Evolutionary conservation across 805 yeast genomes (phyloP).

Genomic region (Monosporozyma yasuniensis): DNA sequence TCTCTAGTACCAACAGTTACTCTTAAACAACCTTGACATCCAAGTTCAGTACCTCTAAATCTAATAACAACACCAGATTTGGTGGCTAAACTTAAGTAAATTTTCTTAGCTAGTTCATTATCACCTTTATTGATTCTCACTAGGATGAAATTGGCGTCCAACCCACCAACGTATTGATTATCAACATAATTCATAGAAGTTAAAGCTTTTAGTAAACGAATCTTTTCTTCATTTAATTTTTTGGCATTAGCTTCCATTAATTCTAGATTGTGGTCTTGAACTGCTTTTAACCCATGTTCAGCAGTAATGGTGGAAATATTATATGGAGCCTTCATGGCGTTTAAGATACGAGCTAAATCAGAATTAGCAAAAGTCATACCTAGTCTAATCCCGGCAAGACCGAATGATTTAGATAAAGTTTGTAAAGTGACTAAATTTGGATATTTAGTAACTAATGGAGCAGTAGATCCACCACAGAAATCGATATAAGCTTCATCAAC

Average conservation of each 20-base stretch:
- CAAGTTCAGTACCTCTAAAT: slow-evolving; percentile 82
- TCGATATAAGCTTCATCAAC: slow-evolving; percentile 96
- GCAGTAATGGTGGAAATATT: slow-evolving; percentile 80
- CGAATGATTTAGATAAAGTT: slow-evolving; percentile 90
- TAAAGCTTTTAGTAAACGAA: slow-evolving; percentile 43
- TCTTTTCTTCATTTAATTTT: slow-evolving; percentile 48
- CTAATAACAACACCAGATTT: slow-evolving; percentile 75
- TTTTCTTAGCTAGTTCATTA: slow-evolving; percentile 54
- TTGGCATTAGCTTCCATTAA: slow-evolving; percentile 50
- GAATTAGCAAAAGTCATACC: slow-evolving; percentile 68
- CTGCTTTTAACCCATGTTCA: slow-evolving; percentile 65
- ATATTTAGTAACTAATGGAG: slow-evolving; percentile 70
- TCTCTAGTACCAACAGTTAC: slow-evolving; percentile 76
- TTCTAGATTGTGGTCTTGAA: slow-evolving; percentile 46
- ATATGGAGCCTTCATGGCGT: slow-evolving; percentile 93
- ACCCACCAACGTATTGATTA: slow-evolving; percentile 65
- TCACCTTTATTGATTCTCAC: slow-evolving; percentile 73
- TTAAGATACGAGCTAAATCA: slow-evolving; percentile 57
- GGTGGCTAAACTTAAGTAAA: slow-evolving; percentile 65
- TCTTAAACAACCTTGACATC: slow-evolving; percentile 82
- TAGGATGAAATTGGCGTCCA: slow-evolving; percentile 79
- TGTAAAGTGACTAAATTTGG: slow-evolving; percentile 84
- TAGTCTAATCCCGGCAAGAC: slow-evolving; percentile 87
- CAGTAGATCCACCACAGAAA: slow-evolving; percentile 66
- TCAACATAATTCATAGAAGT: slow-evolving; percentile 52